Conservation (phyloP, 2,329 filamentous ascomycete genomes). For the Verticillium tricorpus region DNA sequence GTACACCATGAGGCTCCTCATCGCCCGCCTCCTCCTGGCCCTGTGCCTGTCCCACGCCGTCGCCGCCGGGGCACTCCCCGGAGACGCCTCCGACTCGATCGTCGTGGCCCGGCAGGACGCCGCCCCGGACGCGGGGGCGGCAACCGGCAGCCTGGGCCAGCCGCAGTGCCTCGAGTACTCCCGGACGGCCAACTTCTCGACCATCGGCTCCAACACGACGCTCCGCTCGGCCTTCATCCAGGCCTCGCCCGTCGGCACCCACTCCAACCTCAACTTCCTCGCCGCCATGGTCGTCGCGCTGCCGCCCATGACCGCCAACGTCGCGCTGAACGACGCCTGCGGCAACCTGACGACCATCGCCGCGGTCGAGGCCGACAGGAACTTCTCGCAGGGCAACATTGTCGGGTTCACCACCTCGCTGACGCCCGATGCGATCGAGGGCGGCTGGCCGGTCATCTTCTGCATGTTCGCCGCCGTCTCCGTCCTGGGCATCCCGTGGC, state of each 20-base stretch:
- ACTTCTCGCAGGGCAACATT: constrained; percentile 39
- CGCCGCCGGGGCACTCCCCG: constrained; percentile 1
- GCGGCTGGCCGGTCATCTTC: constrained; percentile 1
- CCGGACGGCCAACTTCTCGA: constrained; percentile 40
- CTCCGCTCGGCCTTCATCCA: constrained; percentile 41
- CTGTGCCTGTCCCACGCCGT: constrained; percentile 6
- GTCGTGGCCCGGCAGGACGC: constrained; percentile 11
- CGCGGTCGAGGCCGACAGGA: constrained; percentile 34
- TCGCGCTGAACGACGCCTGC: constrained; percentile 35
- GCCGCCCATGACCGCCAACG: constrained; percentile 31
- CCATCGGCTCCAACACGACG: constrained; percentile 38
- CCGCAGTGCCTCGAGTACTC: constrained; percentile 35
- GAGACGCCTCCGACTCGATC: constrained; percentile 1
- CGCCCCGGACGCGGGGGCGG: constrained; percentile 2
- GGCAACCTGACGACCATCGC: constrained; percentile 40
- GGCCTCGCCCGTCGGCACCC: constrained; percentile 35
- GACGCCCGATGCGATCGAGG: neutral
- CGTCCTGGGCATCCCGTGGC: neutral
- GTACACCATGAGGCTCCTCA: constrained; percentile 7
- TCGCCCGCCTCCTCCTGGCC: constrained; percentile 11
- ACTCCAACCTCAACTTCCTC: constrained; percentile 32
- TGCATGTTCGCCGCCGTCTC: neutral
- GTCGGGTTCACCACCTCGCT: constrained; percentile 22
- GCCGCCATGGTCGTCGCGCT: constrained; percentile 32
- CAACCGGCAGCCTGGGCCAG: neutral